phyloP scores from a whole-genome alignment of 2,329 filamentous ascomycete species.

The Colletotrichum tropicicola region DNA sequence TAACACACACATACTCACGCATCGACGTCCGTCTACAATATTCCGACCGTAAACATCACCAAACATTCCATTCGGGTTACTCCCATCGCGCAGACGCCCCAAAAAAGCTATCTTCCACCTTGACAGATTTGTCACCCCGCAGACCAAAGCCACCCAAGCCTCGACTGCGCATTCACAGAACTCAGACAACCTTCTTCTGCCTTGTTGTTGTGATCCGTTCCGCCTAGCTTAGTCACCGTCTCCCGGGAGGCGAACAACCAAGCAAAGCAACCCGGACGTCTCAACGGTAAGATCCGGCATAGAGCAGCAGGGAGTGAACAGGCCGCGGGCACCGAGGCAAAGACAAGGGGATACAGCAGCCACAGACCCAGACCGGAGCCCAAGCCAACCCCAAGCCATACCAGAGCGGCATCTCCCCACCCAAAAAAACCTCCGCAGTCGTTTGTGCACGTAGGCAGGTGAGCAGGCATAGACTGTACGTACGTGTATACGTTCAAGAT shows the following conservation, averaged over 20 bases:
- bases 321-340: not conserved
- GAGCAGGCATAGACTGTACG: too few relatives aligned
- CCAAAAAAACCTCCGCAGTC: not conserved
- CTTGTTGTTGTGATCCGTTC: too few relatives aligned
- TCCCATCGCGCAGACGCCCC: not conserved
- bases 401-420: not conserved
- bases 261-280: not conserved
- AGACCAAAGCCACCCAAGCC: too few relatives aligned
- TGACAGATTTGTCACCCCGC: not conserved
- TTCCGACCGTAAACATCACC: too few relatives aligned
- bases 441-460: too few relatives aligned
- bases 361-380: not conserved
- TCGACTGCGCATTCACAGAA: too few relatives aligned
- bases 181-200: too few relatives aligned
- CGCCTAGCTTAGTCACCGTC: slow-evolving; percentile 13
- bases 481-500: not conserved
- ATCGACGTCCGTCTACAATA: too few relatives aligned
- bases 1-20: too few relatives aligned
- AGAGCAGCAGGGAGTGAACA: not conserved
- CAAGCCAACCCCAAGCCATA: not conserved
- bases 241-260: not conserved
- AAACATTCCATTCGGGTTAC: too few relatives aligned
- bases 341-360: not conserved
- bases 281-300: slow-evolving; percentile 12
- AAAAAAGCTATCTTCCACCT: not conserved